Percentiles rank a stretch among this genome's conserved stretches.
These are phyloP conservation scores for Cercospora sesami DNA, from an alignment of 2,329 filamentous ascomycete genomes.

Conservation along the genomic window DNA sequence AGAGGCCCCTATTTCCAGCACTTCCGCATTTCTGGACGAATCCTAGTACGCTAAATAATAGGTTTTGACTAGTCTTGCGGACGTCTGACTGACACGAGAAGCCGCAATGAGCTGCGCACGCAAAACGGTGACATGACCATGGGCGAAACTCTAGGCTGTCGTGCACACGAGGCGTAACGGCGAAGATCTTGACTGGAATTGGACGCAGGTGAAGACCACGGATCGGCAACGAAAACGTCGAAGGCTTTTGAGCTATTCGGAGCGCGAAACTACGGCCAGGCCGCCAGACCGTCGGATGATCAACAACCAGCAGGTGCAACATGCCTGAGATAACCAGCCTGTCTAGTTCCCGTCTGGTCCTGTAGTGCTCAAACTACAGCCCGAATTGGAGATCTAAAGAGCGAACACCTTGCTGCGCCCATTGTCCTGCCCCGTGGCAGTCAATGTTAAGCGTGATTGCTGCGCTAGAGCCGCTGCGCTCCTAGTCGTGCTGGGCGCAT, in stretches of 20 bases:
- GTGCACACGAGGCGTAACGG: background rate
- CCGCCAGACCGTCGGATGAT: background rate
- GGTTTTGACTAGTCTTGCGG: constrained; percentile 3
- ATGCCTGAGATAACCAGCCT: constrained; percentile 1
- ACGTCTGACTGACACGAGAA: constrained; percentile 1
- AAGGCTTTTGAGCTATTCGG: background rate
- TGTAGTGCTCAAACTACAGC: constrained; percentile 1
- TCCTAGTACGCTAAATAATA: constrained; percentile 6
- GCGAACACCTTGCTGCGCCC: background rate
- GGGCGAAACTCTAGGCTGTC: background rate
- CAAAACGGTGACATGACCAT: background rate
- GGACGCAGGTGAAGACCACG: background rate
- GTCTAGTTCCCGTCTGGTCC: background rate
- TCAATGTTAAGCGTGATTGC: constrained; percentile 7
- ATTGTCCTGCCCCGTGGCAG: background rate
- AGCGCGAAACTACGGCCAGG: background rate
- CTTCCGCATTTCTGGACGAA: background rate
- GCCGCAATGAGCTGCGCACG: background rate
- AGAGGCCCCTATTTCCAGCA: constrained; percentile 1
- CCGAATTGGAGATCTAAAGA: background rate
- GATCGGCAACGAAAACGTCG: background rate
- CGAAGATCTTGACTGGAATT: background rate
- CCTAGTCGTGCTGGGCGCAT: background rate
- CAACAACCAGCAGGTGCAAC: background rate
- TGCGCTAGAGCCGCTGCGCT: background rate